phyloP scores from a whole-genome alignment of 2,329 filamentous ascomycete genomes.

The Paraphaeosphaeria sporulosa region DNA sequence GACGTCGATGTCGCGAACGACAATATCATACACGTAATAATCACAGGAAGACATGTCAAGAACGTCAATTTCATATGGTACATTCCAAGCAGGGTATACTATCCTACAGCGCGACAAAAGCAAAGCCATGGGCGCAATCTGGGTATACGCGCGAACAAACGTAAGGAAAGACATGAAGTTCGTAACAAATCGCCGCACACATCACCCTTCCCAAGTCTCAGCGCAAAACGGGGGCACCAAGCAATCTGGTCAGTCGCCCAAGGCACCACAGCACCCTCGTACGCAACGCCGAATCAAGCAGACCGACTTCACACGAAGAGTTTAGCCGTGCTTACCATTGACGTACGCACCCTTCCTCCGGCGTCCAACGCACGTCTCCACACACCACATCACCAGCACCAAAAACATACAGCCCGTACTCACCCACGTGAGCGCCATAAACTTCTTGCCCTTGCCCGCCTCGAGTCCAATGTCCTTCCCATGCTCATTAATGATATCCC shows the following conservation, averaged over 20 bases:
- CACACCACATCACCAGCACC: conserved; percentile 38
- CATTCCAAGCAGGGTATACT: background rate
- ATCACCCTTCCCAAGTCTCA: background rate
- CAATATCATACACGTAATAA: background rate
- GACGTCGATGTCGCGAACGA: too few species aligned
- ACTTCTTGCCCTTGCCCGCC: conserved; percentile 61
- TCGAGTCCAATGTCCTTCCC: conserved; percentile 59
- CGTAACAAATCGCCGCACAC: conserved; percentile 3
- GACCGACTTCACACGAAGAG: background rate
- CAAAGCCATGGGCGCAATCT: background rate
- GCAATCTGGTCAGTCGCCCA: background rate
- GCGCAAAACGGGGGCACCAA: background rate
- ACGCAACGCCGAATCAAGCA: too few species aligned
- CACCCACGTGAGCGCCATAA: conserved; percentile 67
- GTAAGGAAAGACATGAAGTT: conserved; percentile 11
- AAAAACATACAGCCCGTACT: conserved; percentile 57
- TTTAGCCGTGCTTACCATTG: conserved; percentile 31
- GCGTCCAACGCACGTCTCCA: conserved; percentile 39
- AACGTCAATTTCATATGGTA: background rate
- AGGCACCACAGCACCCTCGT: too few species aligned
- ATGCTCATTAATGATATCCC: conserved; percentile 61
- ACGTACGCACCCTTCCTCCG: conserved; percentile 21
- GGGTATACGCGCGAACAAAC: conserved; percentile 9
- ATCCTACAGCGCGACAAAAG: background rate
- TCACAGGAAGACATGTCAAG: background rate